Evolutionary conservation across 2,329 filamentous ascomycete species (phyloP).

Genomic region (Triangularia setosa): DNA sequence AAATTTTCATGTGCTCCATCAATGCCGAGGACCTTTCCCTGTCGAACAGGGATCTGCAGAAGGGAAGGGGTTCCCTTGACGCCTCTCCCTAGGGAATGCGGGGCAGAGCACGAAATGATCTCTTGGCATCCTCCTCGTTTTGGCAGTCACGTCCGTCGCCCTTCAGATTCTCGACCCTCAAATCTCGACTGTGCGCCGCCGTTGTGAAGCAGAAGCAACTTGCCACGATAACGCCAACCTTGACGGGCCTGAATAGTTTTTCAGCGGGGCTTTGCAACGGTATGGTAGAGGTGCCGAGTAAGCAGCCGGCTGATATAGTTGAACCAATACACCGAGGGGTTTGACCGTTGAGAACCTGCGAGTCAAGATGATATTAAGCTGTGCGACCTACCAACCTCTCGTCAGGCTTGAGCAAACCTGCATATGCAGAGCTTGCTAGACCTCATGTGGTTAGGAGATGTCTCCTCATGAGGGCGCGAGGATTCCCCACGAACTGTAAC

Average conservation of each 20-base stretch:
- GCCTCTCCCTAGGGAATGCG: conserved; percentile 18
- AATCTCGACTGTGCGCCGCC: not conserved
- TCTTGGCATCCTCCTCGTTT: conserved; percentile 18
- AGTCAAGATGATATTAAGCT: not conserved
- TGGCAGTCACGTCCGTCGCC: conserved; percentile 21
- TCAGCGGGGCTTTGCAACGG: not conserved
- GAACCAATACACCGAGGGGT: no score
- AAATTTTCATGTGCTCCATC: conserved; percentile 27
- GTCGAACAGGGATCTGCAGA: conserved; percentile 8
- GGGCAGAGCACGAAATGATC: conserved; percentile 11
- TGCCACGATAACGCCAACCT: not conserved
- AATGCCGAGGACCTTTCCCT: conserved; percentile 22
- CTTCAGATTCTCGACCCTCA: conserved; percentile 1
- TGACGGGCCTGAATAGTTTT: not conserved
- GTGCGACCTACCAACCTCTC: not conserved
- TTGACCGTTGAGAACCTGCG: not conserved
- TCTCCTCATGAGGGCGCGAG: not conserved
- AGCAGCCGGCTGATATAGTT: not conserved
- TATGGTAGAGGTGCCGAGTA: not conserved
- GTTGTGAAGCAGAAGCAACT: not conserved
- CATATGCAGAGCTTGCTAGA: not conserved
- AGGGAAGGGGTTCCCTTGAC: conserved; percentile 6
- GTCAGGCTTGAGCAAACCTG: not conserved
- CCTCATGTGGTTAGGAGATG: not conserved
- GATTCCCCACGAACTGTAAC: not conserved